These are phyloP conservation scores for Aphanoascus verrucosus DNA, from an alignment of 2,329 filamentous ascomycete genomes.

Conservation along the genomic window DNA sequence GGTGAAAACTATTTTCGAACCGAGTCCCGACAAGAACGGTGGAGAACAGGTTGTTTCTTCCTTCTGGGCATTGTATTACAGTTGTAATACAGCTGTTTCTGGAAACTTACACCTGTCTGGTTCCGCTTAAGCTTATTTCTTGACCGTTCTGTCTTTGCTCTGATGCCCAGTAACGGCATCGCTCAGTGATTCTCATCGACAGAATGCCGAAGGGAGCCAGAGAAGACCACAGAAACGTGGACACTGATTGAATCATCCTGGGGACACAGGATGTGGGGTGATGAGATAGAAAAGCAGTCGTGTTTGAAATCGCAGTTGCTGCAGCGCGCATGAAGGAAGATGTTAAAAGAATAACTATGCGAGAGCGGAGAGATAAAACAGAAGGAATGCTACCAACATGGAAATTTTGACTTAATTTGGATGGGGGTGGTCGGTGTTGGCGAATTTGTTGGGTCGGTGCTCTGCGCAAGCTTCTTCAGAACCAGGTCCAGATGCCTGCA, in stretches of 20 bases:
- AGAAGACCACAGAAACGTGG: background rate
- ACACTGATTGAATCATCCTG: background rate
- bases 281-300: background rate
- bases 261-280: background rate
- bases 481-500: background rate
- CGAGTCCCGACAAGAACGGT: background rate
- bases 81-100: slow-evolving; percentile 6
- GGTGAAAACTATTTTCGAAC: background rate
- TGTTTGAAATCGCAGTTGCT: background rate
- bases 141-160: background rate
- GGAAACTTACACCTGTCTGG: background rate
- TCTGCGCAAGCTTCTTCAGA: background rate
- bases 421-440: background rate
- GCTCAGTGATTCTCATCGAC: background rate
- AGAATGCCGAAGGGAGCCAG: background rate
- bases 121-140: background rate
- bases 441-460: background rate
- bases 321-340: background rate
- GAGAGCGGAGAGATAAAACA: background rate
- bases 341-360: background rate
- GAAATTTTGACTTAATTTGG: slow-evolving; percentile 28
- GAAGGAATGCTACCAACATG: slow-evolving; percentile 11
- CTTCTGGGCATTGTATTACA: slow-evolving; percentile 2
- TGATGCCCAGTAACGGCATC: background rate
- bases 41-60: background rate